phyloP scores from a whole-genome alignment of 768 basidiomycete species.

The Russula sp. region DNA sequence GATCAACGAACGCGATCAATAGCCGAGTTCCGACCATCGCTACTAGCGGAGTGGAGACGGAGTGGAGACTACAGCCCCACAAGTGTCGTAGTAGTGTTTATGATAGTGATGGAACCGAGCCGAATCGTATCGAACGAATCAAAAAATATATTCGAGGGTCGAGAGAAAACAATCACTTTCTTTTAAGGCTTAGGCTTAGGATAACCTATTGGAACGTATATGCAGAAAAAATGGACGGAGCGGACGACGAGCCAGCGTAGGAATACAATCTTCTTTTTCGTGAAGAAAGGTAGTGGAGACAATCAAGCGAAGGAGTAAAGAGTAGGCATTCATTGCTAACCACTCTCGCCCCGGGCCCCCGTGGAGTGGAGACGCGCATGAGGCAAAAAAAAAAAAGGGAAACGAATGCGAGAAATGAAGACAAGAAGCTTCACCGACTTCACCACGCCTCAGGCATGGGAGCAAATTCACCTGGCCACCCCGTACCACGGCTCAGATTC shows the following conservation, averaged over 20 bases:
- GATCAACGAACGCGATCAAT: not conserved
- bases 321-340: not conserved
- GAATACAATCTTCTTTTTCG: not conserved
- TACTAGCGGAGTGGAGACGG: too few species aligned
- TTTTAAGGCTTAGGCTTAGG: slow-evolving; percentile 2
- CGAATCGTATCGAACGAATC: not conserved
- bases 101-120: too few species aligned
- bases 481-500: slow-evolving; percentile 60
- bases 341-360: not conserved
- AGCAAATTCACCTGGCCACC: slow-evolving; percentile 72
- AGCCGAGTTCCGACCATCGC: too few species aligned
- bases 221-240: not conserved
- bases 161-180: not conserved
- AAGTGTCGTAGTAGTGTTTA: too few species aligned
- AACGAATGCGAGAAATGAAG: not conserved
- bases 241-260: not conserved
- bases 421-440: slow-evolving; percentile 40
- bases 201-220: slow-evolving; percentile 13
- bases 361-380: not conserved
- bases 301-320: not conserved
- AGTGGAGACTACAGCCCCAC: too few species aligned
- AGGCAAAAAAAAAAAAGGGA: not conserved
- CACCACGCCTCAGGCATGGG: slow-evolving; percentile 83
- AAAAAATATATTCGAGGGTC: not conserved
- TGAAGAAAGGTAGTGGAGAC: not conserved